phyloP scores from a whole-genome alignment of 176 grass and related monocot genomes.

The Sorghum bicolor region Sorghum_bicolor_NCBIv3 NC_012873.2:67121501-67122000 shows the following conservation, averaged over 20 bases:
- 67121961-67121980: neutral
- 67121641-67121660: slow-evolving; percentile 83
- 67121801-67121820: neutral
- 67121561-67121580: slow-evolving; percentile 21
- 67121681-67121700: slow-evolving; percentile 79
- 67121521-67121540: neutral
- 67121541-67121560: neutral
- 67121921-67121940: neutral
- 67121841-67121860: neutral
- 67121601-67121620: slow-evolving; percentile 90
- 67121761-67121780: slow-evolving; percentile 19
- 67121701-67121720: slow-evolving; percentile 98
- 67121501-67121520: neutral
- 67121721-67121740: slow-evolving; percentile 94
- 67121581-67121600: slow-evolving; percentile 60
- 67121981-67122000: neutral
- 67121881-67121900: slow-evolving; percentile 3
- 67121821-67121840: neutral
- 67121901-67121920: neutral
- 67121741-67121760: slow-evolving; percentile 93
- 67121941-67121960: neutral
- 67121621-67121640: slow-evolving; percentile 82
- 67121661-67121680: slow-evolving; percentile 96
- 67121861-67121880: neutral
- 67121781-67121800: neutral